These are phyloP conservation scores for Gynostemma pentaphyllum DNA, from an alignment of 306 rosid species.

Conservation along the genomic window DNA sequence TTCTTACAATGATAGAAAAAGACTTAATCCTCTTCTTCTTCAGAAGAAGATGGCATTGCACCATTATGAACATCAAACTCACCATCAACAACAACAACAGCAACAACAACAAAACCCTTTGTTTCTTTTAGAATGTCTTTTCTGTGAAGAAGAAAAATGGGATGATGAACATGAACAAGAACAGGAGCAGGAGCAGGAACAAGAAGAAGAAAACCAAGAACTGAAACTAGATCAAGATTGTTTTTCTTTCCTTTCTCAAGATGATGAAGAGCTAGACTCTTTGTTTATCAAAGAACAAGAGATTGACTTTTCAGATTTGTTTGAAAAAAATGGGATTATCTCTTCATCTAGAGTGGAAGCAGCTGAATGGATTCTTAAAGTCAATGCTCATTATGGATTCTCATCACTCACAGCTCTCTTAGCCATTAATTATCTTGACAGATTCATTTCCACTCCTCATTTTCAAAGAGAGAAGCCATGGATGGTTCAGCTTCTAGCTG, in stretches of 20 bases:
- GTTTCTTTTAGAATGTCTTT: background rate
- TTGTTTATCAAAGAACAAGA: conserved; percentile 8
- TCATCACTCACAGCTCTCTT: conserved; percentile 70
- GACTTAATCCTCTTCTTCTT: conserved; percentile 9
- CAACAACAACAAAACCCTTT: background rate
- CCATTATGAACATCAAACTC: background rate
- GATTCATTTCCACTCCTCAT: conserved; percentile 46
- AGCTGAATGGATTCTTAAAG: conserved; percentile 73
- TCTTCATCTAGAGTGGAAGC: conserved; percentile 42
- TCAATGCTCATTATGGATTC: conserved; percentile 58
- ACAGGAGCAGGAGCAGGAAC: background rate
- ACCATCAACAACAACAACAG: background rate
- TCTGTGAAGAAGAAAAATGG: conserved; percentile 9
- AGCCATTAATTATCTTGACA: conserved; percentile 65
- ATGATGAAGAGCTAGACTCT: conserved; percentile 1
- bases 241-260: background rate
- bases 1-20: background rate
- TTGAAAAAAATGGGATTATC: background rate
- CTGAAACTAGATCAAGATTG: background rate
- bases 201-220: background rate
- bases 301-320: background rate
- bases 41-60: conserved; percentile 14
- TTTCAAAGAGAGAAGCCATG: conserved; percentile 78
- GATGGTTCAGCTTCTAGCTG: conserved; percentile 79
- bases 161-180: too few relatives aligned